phyloP scores from a whole-genome alignment of 2,329 filamentous ascomycete species.

The Helotiales sp. region DNA sequence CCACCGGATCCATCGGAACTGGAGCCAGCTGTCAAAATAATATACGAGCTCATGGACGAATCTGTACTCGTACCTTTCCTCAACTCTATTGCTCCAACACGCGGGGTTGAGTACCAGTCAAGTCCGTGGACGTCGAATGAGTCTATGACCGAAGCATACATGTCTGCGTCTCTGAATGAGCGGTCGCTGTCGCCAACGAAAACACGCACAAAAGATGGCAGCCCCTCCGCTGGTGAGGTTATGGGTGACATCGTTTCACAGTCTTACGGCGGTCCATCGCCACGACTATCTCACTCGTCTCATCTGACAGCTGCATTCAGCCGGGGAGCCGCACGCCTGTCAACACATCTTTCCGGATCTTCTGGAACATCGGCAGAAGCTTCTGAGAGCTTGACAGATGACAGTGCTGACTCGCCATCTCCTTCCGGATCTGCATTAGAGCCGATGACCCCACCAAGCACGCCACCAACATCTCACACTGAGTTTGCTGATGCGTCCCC shows the following conservation, averaged over 20 bases:
- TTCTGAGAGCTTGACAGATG: constrained; percentile 59
- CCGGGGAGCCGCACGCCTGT: constrained; percentile 26
- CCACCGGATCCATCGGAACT: constrained; percentile 75
- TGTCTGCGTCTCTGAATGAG: constrained; percentile 32
- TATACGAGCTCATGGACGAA: constrained; percentile 97
- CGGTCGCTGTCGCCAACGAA: constrained; percentile 28
- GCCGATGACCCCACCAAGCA: constrained; percentile 74
- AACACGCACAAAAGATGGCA: constrained; percentile 26
- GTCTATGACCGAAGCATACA: constrained; percentile 30
- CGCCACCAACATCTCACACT: constrained; percentile 61
- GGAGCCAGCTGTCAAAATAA: constrained; percentile 80
- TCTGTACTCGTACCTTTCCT: constrained; percentile 92
- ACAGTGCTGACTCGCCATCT: constrained; percentile 62
- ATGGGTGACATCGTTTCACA: constrained; percentile 24
- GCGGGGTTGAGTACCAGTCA: constrained; percentile 24
- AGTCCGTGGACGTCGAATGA: constrained; percentile 35
- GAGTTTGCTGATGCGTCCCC: constrained; percentile 29
- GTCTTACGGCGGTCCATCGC: constrained; percentile 25
- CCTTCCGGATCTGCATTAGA: constrained; percentile 49
- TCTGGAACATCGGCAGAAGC: constrained; percentile 49
- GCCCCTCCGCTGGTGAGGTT: constrained; percentile 25
- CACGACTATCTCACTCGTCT: constrained; percentile 31
- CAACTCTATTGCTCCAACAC: constrained; percentile 47
- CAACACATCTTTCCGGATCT: constrained; percentile 27
- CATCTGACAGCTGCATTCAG: constrained; percentile 30